phyloP scores from a whole-genome alignment of 352 stramenopile species.

The Globisporangium alternatum region DNA sequence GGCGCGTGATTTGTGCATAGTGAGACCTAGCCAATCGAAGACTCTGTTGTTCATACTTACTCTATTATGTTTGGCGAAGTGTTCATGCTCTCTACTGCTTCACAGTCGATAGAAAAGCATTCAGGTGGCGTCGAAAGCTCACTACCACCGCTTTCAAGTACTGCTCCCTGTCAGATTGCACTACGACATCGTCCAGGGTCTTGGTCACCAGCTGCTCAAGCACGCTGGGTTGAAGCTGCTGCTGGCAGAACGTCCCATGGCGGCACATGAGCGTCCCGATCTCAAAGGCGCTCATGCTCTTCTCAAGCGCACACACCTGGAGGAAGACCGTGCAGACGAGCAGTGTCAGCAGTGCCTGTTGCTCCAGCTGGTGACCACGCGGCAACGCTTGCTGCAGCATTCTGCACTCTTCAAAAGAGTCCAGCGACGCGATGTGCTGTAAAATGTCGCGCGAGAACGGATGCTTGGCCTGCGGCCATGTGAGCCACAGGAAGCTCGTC shows the following conservation, averaged over 20 bases:
- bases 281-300: conserved; percentile 41
- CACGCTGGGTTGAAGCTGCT: conserved; percentile 30
- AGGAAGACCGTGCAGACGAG: conserved; percentile 48
- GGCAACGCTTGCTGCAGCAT: conserved; percentile 28
- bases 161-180: conserved; percentile 8
- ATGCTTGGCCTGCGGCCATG: conserved; percentile 58
- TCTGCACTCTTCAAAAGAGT: conserved; percentile 32
- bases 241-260: conserved; percentile 24
- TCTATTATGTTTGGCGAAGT: neutral
- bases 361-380: conserved; percentile 25
- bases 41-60: neutral
- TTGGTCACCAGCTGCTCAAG: conserved; percentile 34
- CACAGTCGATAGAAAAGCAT: neutral
- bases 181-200: conserved; percentile 13
- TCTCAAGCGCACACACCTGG: conserved; percentile 44
- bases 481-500: conserved; percentile 68
- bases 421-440: conserved; percentile 38
- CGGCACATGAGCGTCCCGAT: conserved; percentile 62
- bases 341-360: conserved; percentile 44
- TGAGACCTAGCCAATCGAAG: neutral
- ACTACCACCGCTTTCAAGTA: neutral
- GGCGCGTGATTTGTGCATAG: neutral
- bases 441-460: conserved; percentile 33
- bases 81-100: neutral
- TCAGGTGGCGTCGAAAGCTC: conserved; percentile 13